Conservation (phyloP, 1,139 yeast genomes). For the Ogataea hybrid region DNA sequence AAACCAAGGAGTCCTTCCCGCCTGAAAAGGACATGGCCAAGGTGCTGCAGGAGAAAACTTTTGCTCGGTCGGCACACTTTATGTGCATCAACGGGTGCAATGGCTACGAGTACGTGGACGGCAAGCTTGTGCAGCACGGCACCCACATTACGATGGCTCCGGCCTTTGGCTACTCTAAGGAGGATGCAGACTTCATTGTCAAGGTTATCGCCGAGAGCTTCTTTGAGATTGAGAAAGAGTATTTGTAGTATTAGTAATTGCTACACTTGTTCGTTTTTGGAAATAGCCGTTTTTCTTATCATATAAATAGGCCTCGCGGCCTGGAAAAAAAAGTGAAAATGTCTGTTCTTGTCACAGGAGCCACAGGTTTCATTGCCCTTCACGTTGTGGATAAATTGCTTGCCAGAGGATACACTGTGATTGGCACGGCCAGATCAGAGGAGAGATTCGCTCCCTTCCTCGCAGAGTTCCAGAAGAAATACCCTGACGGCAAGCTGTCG, state of each 20-base stretch:
- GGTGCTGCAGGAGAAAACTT: conserved; percentile 37
- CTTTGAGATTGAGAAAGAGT: conserved; percentile 27
- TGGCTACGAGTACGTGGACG: conserved; percentile 31
- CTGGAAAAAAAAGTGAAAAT: background rate
- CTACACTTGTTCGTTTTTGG: background rate
- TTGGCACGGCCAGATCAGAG: conserved; percentile 58
- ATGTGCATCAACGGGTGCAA: conserved; percentile 45
- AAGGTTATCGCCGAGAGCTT: conserved; percentile 28
- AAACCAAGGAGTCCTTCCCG: conserved; percentile 47
- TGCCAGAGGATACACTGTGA: conserved; percentile 44
- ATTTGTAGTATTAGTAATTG: conserved; percentile 1
- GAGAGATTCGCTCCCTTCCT: conserved; percentile 44
- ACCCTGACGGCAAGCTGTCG: conserved; percentile 38
- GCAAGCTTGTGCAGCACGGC: conserved; percentile 34
- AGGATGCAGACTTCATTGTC: conserved; percentile 45
- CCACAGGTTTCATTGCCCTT: conserved; percentile 35
- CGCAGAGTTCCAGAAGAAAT: conserved; percentile 34
- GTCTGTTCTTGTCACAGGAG: conserved; percentile 36
- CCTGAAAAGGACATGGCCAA: conserved; percentile 35
- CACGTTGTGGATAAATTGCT: conserved; percentile 23
- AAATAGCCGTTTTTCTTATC: conserved; percentile 1
- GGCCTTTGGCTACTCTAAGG: conserved; percentile 43
- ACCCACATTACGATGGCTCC: conserved; percentile 54
- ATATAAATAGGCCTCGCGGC: background rate
- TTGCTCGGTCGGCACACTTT: conserved; percentile 42